Evolutionary conservation across 768 basidiomycete species (phyloP).

Genomic region (Sarcodon aspratus): DNA sequence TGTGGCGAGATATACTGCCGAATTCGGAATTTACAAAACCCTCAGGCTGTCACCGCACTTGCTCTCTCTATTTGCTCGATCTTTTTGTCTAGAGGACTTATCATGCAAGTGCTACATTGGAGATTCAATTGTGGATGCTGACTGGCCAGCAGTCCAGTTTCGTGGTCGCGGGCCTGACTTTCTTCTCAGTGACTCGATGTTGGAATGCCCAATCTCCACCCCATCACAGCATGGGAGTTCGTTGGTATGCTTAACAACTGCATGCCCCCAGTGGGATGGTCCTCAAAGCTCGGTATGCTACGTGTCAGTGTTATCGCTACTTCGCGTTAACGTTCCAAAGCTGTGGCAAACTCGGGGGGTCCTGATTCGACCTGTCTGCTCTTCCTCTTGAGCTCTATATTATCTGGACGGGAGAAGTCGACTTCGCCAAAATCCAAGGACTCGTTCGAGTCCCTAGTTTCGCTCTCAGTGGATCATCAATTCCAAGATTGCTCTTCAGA

Average conservation of each 20-base stretch:
- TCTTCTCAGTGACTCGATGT: too few relatives aligned
- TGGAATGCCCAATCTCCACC: conserved; percentile 4
- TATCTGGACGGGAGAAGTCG: too few relatives aligned
- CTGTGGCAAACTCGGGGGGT: conserved; percentile 72
- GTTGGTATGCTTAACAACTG: conserved; percentile 31
- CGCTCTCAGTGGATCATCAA: conserved; percentile 60
- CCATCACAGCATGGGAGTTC: conserved; percentile 41
- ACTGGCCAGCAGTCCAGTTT: too few relatives aligned
- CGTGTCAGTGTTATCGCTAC: background rate
- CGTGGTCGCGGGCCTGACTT: too few relatives aligned
- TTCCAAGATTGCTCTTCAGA: conserved; percentile 43
- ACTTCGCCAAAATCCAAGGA: too few relatives aligned
- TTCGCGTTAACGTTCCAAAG: conserved; percentile 21
- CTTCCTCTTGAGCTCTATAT: conserved; percentile 44
- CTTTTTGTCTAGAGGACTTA: too few relatives aligned
- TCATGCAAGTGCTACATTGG: too few relatives aligned
- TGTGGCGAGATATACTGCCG: too few relatives aligned
- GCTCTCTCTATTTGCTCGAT: too few relatives aligned
- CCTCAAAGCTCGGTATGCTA: conserved; percentile 29
- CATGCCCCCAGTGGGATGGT: conserved; percentile 40
- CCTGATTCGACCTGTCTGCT: conserved; percentile 75
- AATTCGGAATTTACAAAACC: too few relatives aligned
- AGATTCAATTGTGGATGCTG: too few relatives aligned
- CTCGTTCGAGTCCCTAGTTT: conserved; percentile 23
- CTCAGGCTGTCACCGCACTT: too few relatives aligned